Base-by-base conservation (phyloP, 768 basidiomycete species). In the Suillus subalutaceus region DNA sequence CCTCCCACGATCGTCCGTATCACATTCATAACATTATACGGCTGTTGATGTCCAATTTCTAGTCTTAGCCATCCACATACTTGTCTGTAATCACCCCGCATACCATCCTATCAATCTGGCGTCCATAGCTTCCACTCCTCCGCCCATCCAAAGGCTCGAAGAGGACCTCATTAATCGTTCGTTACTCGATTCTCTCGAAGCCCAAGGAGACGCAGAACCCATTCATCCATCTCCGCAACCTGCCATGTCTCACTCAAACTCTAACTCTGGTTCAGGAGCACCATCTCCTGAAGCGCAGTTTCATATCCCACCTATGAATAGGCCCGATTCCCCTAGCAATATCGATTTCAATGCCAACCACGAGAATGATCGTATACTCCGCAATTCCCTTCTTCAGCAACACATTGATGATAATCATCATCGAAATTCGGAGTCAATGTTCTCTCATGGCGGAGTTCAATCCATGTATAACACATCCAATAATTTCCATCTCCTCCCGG, bases 141-240 rank as follows among this genome's bases (percentile, higher is more conserved):
- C 68, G 70, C 69, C 62, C 53, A 43, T 40, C 59, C 80, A 79
- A 72, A 81, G 79, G 71, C 71, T 76, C 41, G 75, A 79, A 72
- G 92, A 94, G 86, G 92, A 91, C 79, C 88, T 89, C 73, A 92
- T 94, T 76, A 94, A 93, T 82, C 89, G 89, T 76, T 93, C 92
- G 63, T 85, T 94, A 66, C 80, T 94, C 70, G 92, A 91, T 78
- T 90, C 89, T 50, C 85, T 94, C 74, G 88, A 94, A 85, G 90
- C 89, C 63, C 88, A 92, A 78, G 91, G 89, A 61, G 92, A 93
- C 85, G 85, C 90, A 64, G 91, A 93, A 77, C 90, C 90, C 57
- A 74, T 83, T 64, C 83, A 62, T 41, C 43, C 72, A 20, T 35
- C 69, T 38, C 70, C 69, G 18, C 84, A 64, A 82, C 87, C 74